phyloP scores from a whole-genome alignment of 2,329 filamentous ascomycete genomes.

The Amesomyces nigricolor region DNA sequence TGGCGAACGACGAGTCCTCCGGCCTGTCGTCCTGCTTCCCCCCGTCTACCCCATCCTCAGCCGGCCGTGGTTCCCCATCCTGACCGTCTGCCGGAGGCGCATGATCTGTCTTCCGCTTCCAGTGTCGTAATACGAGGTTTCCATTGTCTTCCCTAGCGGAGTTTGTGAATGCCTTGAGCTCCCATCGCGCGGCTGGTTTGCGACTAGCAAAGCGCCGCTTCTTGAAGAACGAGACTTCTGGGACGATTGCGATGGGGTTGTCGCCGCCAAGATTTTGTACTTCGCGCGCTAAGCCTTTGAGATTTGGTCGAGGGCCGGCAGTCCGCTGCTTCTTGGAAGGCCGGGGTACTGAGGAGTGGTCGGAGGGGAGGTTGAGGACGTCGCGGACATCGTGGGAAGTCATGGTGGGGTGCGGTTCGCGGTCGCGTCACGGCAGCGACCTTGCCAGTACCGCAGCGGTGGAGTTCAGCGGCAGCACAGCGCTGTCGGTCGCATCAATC shows the following conservation, averaged over 20 bases:
- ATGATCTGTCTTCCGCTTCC: constrained; percentile 60
- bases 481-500: not conserved
- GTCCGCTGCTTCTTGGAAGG: constrained; percentile 72
- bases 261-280: constrained; percentile 61
- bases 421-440: constrained; percentile 14
- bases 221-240: constrained; percentile 54
- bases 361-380: constrained; percentile 73
- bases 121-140: constrained; percentile 67
- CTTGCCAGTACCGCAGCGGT: not conserved
- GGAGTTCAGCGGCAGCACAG: constrained; percentile 2
- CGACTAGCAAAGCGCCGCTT: constrained; percentile 50
- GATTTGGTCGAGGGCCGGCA: constrained; percentile 51
- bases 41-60: constrained; percentile 29
- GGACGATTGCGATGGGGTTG: constrained; percentile 62
- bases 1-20: constrained; percentile 67
- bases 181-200: constrained; percentile 58
- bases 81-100: constrained; percentile 32
- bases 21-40: constrained; percentile 25
- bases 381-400: constrained; percentile 78
- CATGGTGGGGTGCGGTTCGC: constrained; percentile 42
- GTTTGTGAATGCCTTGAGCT: constrained; percentile 67
- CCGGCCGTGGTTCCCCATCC: constrained; percentile 31
- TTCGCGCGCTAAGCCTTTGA: constrained; percentile 61
- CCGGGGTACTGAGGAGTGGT: constrained; percentile 44
- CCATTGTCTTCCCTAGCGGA: constrained; percentile 63